Conservation (phyloP, 495 filamentous ascomycete species). For the Annulohypoxylon maeteangense region DNA sequence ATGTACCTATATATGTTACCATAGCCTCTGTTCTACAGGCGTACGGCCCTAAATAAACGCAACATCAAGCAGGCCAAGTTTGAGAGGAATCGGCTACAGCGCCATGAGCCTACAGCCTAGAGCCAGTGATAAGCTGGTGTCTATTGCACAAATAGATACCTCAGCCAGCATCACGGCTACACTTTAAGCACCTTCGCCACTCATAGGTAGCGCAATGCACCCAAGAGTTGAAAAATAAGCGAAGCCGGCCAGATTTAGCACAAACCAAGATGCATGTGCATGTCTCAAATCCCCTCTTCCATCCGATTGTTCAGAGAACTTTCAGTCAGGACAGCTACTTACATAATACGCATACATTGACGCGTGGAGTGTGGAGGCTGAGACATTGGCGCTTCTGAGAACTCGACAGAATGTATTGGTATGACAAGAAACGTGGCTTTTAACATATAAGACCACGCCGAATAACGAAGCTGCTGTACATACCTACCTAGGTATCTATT, state of each 20-base stretch:
- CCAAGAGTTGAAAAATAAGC: neutral
- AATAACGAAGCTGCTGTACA: neutral
- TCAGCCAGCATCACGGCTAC: neutral
- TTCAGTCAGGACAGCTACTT: neutral
- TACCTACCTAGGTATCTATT: too few relatives aligned
- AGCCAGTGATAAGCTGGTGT: neutral
- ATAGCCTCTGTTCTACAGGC: neutral
- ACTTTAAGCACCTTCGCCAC: neutral
- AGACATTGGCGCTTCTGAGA: neutral
- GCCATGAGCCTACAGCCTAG: neutral
- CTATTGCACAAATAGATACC: neutral
- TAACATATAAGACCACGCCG: neutral
- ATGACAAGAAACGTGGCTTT: neutral
- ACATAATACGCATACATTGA: neutral
- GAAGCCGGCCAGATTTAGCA: neutral
- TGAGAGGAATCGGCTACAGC: neutral
- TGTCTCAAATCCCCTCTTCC: neutral
- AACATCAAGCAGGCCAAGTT: neutral
- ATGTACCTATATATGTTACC: neutral
- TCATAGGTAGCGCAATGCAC: neutral
- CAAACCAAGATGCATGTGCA: neutral
- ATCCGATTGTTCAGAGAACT: neutral
- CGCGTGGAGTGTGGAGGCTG: neutral
- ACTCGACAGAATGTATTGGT: neutral
- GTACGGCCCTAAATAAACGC: neutral